Evolutionary conservation across 208 protist species (phyloP), one percentile per base, ranked within the genome.

Genomic region (Crithidia brevicula): DNA sequence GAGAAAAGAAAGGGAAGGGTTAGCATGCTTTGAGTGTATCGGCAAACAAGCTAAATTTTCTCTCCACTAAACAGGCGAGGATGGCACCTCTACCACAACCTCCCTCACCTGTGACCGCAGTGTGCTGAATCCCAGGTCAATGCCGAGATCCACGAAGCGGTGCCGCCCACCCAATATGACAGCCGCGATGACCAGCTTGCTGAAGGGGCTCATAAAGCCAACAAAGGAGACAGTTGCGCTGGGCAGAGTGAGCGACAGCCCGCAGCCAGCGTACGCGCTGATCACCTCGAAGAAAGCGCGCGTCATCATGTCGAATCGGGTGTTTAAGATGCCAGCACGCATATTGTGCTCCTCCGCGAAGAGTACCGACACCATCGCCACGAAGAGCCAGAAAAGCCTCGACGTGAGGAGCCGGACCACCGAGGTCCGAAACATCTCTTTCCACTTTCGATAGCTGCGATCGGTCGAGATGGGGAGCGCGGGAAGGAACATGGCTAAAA

Each of bases 261-360:
- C 85, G 60, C 85, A 90, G 38, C 84, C 81, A 28, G 85, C 50
- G 53, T 92, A 91, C 16, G 83, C 80, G 62, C 89, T 94, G 28
- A 94, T 79, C 45, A 92, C 74, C 50, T 94, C 85, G 67, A 94
- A 94, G 30, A 94, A 67, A 13, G 77, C 82, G 22, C 88, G 82
- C 23, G 85, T 91, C 78, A 89, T 88, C 7, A 85, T 65, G 61
- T 91, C 88, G 57, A 90, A 91, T 31, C 77, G 83, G 1, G 77
- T 79, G 31, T 64, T 65, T 4, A 51, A n/a, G 15, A 86, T 42
- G 34, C 45, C 43, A 4, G 54, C 45, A 18, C 59, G 61, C 36
- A 90, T 60, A 6, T 25, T 23, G 28, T 31, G 16, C 61, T 94
- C 85, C 54, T 91, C 85, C 5, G 62, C 62, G 34, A 91, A 85